Conservation (phyloP, 441 rosid species). For the Mallotus repandus region DNA sequence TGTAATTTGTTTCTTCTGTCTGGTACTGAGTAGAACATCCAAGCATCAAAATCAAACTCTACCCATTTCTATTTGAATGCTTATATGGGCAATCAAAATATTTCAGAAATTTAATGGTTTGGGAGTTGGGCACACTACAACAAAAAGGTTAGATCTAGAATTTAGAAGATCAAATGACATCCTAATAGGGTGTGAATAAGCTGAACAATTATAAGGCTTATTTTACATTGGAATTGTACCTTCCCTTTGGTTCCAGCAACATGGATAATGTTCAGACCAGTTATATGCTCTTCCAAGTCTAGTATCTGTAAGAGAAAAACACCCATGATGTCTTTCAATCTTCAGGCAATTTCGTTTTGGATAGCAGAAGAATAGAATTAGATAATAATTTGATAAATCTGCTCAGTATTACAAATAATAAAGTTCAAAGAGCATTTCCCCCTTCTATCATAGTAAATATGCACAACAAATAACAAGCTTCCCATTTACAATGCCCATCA, state of each 20-base stretch:
- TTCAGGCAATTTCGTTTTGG: constrained; percentile 9
- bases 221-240: constrained; percentile 37
- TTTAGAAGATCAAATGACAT: constrained; percentile 5
- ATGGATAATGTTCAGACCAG: constrained; percentile 64
- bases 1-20: not conserved
- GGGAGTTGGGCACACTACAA: not conserved
- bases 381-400: not conserved
- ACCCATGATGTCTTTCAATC: constrained; percentile 10
- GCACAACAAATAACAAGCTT: constrained; percentile 2
- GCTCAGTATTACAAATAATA: not conserved
- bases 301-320: constrained; percentile 35
- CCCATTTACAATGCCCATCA: not conserved
- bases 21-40: not conserved
- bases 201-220: not conserved
- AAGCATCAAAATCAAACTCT: not conserved
- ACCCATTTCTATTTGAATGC: not conserved
- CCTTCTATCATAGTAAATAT: not conserved
- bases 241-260: constrained; percentile 96
- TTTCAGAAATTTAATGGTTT: not conserved
- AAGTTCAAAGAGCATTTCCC: not conserved
- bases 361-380: not conserved
- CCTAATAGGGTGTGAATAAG: not conserved
- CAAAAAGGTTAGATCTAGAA: not conserved
- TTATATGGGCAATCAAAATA: not conserved
- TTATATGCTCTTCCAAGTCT: constrained; percentile 45